Percentiles rank a stretch among this genome's conserved stretches.
Conservation (phyloP, 192 early-diverging fungal genomes). For the Coemansia sp. region DNA sequence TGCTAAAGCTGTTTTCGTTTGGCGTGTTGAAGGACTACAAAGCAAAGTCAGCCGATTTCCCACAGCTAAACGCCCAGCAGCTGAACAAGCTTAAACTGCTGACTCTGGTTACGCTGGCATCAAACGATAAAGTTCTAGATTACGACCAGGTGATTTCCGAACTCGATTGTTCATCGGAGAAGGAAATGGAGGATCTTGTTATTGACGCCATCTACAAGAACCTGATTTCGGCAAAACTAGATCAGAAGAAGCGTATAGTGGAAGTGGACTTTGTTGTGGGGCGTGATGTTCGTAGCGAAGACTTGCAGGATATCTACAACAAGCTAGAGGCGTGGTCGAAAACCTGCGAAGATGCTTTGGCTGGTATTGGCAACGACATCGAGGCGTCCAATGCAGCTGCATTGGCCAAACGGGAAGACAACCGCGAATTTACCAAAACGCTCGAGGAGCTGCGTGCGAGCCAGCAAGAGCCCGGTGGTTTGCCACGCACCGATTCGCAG, state of each 20-base stretch:
- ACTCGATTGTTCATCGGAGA: slow-evolving; percentile 30
- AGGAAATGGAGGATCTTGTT: slow-evolving; percentile 48
- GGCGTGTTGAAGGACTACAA: slow-evolving; percentile 34
- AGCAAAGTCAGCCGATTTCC: slow-evolving; percentile 17
- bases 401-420: slow-evolving; percentile 9
- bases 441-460: slow-evolving; percentile 29
- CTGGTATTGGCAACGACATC: slow-evolving; percentile 14
- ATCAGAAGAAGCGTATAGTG: slow-evolving; percentile 43
- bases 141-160: slow-evolving; percentile 34
- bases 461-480: slow-evolving; percentile 1
- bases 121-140: slow-evolving; percentile 19
- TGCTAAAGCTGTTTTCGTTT: slow-evolving; percentile 38
- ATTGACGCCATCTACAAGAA: slow-evolving; percentile 46
- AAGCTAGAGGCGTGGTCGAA: slow-evolving; percentile 30
- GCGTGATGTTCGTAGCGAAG: slow-evolving; percentile 36
- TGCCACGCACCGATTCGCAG: slow-evolving; percentile 32
- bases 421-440: slow-evolving; percentile 25
- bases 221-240: slow-evolving; percentile 39
- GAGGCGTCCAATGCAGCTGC: slow-evolving; percentile 13
- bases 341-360: slow-evolving; percentile 26
- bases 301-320: slow-evolving; percentile 28
- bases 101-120: slow-evolving; percentile 37
- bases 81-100: slow-evolving; percentile 42
- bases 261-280: slow-evolving; percentile 43
- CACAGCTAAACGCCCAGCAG: slow-evolving; percentile 23